Evolutionary conservation across 208 protist genomes (phyloP).

Genomic region (Porcisia hertigi): DNA sequence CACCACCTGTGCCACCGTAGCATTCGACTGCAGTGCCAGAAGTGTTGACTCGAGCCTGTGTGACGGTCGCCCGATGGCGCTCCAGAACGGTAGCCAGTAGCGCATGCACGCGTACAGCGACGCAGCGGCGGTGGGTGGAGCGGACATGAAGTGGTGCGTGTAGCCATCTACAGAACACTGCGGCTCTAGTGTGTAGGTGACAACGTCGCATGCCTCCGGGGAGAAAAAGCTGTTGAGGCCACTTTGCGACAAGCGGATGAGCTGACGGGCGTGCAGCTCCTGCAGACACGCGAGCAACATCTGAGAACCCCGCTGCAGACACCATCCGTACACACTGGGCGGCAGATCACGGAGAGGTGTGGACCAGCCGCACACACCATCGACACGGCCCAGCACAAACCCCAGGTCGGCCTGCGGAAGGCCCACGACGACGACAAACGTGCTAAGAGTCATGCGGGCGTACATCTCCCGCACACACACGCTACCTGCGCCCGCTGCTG

Average conservation of each 20-base stretch:
- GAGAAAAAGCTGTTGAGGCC: slow-evolving; percentile 19
- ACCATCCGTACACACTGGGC: slow-evolving; percentile 51
- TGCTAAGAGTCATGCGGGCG: slow-evolving; percentile 77
- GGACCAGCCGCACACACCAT: slow-evolving; percentile 31
- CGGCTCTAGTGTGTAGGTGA: slow-evolving; percentile 24
- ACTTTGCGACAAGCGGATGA: slow-evolving; percentile 24
- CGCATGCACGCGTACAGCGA: slow-evolving; percentile 56
- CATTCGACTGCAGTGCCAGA: slow-evolving; percentile 39
- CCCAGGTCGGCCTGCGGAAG: slow-evolving; percentile 56
- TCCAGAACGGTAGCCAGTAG: slow-evolving; percentile 64
- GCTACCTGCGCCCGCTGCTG: background rate
- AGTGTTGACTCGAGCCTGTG: slow-evolving; percentile 8
- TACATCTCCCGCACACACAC: slow-evolving; percentile 47
- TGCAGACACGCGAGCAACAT: slow-evolving; percentile 41
- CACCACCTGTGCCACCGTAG: slow-evolving; percentile 39
- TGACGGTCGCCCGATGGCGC: slow-evolving; percentile 1
- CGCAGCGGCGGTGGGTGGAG: slow-evolving; percentile 11
- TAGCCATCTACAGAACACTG: slow-evolving; percentile 17
- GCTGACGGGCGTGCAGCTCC: slow-evolving; percentile 40
- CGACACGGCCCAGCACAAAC: slow-evolving; percentile 17
- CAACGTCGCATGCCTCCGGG: slow-evolving; percentile 23
- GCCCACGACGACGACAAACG: slow-evolving; percentile 81
- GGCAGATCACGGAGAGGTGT: slow-evolving; percentile 53
- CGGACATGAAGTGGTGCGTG: slow-evolving; percentile 26
- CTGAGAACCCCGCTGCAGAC: slow-evolving; percentile 39